Conservation (phyloP, 2,329 filamentous ascomycete genomes). For the Phyllachora maydis region DNA sequence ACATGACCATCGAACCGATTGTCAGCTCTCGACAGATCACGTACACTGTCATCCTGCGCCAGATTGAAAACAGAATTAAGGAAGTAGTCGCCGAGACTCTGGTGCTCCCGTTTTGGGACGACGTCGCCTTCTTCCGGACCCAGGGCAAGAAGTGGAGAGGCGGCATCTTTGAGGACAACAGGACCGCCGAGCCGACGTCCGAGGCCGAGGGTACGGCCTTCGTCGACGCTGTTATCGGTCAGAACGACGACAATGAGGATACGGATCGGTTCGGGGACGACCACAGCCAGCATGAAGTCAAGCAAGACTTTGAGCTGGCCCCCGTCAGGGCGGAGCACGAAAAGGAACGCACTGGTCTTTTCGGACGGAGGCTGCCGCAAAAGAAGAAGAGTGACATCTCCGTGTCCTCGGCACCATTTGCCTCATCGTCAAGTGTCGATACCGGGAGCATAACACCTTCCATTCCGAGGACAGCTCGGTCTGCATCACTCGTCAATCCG, state of each 20-base stretch:
- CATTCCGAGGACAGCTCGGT: conserved; percentile 33
- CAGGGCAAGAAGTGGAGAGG: conserved; percentile 60
- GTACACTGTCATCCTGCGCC: conserved; percentile 73
- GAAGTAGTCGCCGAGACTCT: conserved; percentile 85
- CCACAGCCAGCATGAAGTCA: conserved; percentile 21
- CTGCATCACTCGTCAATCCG: conserved; percentile 39
- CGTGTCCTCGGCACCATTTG: conserved; percentile 9
- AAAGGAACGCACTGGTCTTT: conserved; percentile 17
- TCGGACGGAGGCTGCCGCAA: conserved; percentile 23
- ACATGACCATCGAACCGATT: conserved; percentile 86
- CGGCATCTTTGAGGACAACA: conserved; percentile 53
- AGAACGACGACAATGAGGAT: conserved; percentile 25
- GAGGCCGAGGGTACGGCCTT: too few relatives aligned
- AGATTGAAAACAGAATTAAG: conserved; percentile 88
- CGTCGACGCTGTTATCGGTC: conserved; percentile 16
- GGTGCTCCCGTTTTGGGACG: conserved; percentile 90
- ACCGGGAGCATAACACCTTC: conserved; percentile 7
- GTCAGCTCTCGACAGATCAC: conserved; percentile 92
- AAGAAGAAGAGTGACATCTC: conserved; percentile 13
- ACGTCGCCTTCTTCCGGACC: conserved; percentile 77
- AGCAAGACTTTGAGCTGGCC: conserved; percentile 28
- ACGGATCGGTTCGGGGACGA: conserved; percentile 20
- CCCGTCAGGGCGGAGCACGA: conserved; percentile 13
- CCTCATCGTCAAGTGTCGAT: conserved; percentile 27
- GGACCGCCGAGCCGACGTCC: conserved; percentile 15